These are phyloP conservation scores for Orbilia quercus DNA, from an alignment of 2,329 filamentous ascomycete species.

Conservation along the genomic window DNA sequence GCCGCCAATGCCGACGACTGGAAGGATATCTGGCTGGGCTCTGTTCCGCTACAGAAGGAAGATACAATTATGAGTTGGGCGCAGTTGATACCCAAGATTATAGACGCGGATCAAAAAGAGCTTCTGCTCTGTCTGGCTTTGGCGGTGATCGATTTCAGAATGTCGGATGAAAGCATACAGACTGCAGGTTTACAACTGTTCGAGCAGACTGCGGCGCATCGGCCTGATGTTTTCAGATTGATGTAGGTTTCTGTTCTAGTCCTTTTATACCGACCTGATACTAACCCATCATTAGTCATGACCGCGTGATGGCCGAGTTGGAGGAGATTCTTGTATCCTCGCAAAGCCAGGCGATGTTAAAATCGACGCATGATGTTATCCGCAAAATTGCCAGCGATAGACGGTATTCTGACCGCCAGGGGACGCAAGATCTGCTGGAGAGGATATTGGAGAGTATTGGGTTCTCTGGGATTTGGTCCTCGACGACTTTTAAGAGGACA, in stretches of 20 bases:
- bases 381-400: slow-evolving; percentile 70
- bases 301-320: slow-evolving; percentile 70
- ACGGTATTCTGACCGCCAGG: slow-evolving; percentile 67
- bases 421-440: slow-evolving; percentile 67
- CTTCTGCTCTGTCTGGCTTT: slow-evolving; percentile 73
- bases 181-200: slow-evolving; percentile 72
- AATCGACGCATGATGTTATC: slow-evolving; percentile 72
- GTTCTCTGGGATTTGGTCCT: slow-evolving; percentile 73
- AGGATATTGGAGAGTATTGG: slow-evolving; percentile 71
- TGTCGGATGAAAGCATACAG: slow-evolving; percentile 73
- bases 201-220: slow-evolving; percentile 68
- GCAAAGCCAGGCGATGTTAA: slow-evolving; percentile 71
- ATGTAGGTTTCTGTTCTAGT: slow-evolving; percentile 66
- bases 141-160: slow-evolving; percentile 74
- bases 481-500: slow-evolving; percentile 67
- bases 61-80: slow-evolving; percentile 61
- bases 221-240: slow-evolving; percentile 70
- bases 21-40: slow-evolving; percentile 72
- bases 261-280: slow-evolving; percentile 1
- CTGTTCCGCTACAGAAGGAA: slow-evolving; percentile 64
- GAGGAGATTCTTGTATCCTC: slow-evolving; percentile 73
- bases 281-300: slow-evolving; percentile 58
- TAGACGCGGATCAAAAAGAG: slow-evolving; percentile 70
- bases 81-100: slow-evolving; percentile 65
- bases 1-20: slow-evolving; percentile 71